Evolutionary conservation across 2,329 filamentous ascomycete species (phyloP), one percentile per base, ranked within the genome.

Genomic region (Tolypocladium pustulatum): DNA sequence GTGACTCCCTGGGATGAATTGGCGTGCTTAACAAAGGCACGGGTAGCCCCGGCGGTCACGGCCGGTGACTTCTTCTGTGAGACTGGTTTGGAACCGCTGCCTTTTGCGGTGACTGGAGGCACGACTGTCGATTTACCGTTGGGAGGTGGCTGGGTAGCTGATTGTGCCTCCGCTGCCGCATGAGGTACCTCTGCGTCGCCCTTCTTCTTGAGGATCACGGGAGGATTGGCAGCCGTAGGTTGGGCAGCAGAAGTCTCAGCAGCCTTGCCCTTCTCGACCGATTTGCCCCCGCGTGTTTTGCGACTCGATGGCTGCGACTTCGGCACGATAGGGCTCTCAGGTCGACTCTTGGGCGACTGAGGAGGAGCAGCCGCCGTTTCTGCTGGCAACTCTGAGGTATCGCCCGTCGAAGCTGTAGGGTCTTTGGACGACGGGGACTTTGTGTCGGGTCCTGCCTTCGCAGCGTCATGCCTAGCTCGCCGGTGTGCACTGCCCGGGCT

Each of bases 1-100:
- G 91, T 97, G 54, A 97, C 89, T 17, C 93, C 93, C 69, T 97
- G 93, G 0, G 91, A 94, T 13, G 90, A 85, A 69, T 95, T 96
- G 56, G 87, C 88, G 65, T 91, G 88, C 71, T 92, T 92, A 61
- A 92, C 77, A 67, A 92, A 92, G 25, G 86, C 88, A 55, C 89
- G 87, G 20, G 81, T 83, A 9, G 81, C 81, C 12, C 81, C 79
- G 34, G 68, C 58, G 9, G 67, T 67, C 13, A 72, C 65, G 4
- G 59, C 43, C 4, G 69, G 25, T 3, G 65, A 8, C 59, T 74
- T 75, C 65, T 74, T 74, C 60, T 73, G 70, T 6, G 66, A 54
- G n/a, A 60, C 60, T 9, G 61, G 56, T 59, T 73, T 73, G 58
- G 57, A 62, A 25, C 61, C 61, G 60, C 61, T 41, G 56, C 41